phyloP scores from a whole-genome alignment of 192 early-diverging fungal genomes.

The Coemansia sp. region DNA sequence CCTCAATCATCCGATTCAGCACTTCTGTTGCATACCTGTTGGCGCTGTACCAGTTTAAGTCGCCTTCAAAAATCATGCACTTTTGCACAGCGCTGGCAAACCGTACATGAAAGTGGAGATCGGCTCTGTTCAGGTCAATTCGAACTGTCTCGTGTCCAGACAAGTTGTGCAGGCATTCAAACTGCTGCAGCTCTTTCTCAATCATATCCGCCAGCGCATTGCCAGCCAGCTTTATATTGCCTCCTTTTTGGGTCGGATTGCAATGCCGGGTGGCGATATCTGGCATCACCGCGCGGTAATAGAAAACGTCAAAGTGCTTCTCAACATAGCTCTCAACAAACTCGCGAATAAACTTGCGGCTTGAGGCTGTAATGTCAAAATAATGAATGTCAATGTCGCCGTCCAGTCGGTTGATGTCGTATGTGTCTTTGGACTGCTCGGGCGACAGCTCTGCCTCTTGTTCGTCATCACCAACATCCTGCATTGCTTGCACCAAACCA shows the following conservation, averaged over 20 bases:
- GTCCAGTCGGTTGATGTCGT: slow-evolving; percentile 33
- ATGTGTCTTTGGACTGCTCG: slow-evolving; percentile 28
- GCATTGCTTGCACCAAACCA: neutral
- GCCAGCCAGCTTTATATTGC: slow-evolving; percentile 8
- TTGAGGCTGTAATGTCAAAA: slow-evolving; percentile 18
- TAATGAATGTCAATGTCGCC: slow-evolving; percentile 43
- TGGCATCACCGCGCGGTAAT: slow-evolving; percentile 17
- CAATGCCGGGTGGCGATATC: slow-evolving; percentile 2
- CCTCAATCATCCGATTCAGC: slow-evolving; percentile 40
- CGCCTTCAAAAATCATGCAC: slow-evolving; percentile 25
- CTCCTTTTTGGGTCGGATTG: neutral
- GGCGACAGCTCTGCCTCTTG: slow-evolving; percentile 16
- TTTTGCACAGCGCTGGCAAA: slow-evolving; percentile 20
- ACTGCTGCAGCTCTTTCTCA: slow-evolving; percentile 29
- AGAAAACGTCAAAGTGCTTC: slow-evolving; percentile 35
- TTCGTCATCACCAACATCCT: neutral
- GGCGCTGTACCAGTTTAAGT: slow-evolving; percentile 33
- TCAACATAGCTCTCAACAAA: slow-evolving; percentile 46
- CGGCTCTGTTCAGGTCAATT: slow-evolving; percentile 13
- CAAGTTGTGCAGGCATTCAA: slow-evolving; percentile 4
- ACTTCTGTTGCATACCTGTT: slow-evolving; percentile 36
- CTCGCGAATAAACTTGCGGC: slow-evolving; percentile 31
- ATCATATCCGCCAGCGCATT: slow-evolving; percentile 4
- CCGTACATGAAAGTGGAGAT: slow-evolving; percentile 34
- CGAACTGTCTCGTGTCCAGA: neutral